phyloP scores from a whole-genome alignment of 805 yeast species.

The Kluyveromyces lactis region DNA sequence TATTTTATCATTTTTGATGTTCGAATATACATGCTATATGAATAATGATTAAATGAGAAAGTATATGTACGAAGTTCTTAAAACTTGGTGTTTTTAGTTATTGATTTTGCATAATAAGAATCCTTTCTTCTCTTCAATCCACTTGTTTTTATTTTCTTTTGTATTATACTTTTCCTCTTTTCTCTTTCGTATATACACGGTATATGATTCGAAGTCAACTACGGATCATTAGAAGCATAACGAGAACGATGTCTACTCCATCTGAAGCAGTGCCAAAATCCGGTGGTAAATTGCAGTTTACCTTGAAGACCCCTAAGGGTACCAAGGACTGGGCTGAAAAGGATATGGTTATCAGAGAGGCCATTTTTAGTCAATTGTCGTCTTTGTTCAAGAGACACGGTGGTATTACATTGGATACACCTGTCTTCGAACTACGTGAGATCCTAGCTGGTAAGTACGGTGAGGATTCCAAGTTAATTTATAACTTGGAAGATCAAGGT shows the following conservation, averaged over 20 bases:
- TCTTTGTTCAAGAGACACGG: conserved; percentile 88
- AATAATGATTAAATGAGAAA: too few species aligned
- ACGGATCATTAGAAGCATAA: background rate
- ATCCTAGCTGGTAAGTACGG: conserved; percentile 96
- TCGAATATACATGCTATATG: too few species aligned
- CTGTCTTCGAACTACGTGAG: conserved; percentile 93
- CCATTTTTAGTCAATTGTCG: conserved; percentile 67
- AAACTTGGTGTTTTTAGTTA: too few species aligned
- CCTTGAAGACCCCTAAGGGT: conserved; percentile 93
- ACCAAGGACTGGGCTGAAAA: conserved; percentile 98
- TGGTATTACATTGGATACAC: conserved; percentile 96
- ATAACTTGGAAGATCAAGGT: conserved; percentile 96
- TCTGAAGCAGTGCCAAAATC: background rate
- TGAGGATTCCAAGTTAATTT: conserved; percentile 94
- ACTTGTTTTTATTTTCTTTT: too few species aligned
- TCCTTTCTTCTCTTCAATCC: too few species aligned
- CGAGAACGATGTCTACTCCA: conserved; percentile 8
- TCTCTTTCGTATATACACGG: background rate
- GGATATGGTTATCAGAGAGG: conserved; percentile 93
- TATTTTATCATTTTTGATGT: too few species aligned
- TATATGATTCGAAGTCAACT: conserved; percentile 2
- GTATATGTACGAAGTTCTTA: too few species aligned
- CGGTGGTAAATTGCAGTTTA: conserved; percentile 46
- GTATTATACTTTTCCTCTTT: too few species aligned
- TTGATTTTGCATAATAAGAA: too few species aligned